Conservation (phyloP, 1,139 yeast species). For the Hanseniaspora gamundiae region DNA sequence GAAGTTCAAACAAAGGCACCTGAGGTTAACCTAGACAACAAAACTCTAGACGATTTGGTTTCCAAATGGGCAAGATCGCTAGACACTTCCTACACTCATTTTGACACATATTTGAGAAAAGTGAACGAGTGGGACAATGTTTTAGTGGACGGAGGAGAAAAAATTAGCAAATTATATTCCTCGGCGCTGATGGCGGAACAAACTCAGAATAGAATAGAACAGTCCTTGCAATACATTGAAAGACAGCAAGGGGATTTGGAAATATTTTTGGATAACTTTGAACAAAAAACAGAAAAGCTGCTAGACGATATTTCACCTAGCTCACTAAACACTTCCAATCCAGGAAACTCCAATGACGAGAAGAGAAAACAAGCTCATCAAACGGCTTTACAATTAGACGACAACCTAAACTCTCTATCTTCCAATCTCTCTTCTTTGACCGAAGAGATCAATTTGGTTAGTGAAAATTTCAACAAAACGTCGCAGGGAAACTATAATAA, state of each 20-base stretch:
- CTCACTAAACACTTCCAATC: slow-evolving; percentile 17
- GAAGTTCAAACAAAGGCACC: slow-evolving; percentile 30
- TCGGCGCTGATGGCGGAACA: slow-evolving; percentile 79
- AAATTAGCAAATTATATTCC: slow-evolving; percentile 63
- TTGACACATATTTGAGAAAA: slow-evolving; percentile 64
- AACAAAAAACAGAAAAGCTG: slow-evolving; percentile 63
- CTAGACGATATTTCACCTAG: slow-evolving; percentile 29
- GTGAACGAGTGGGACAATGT: slow-evolving; percentile 79
- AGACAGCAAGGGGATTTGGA: slow-evolving; percentile 91
- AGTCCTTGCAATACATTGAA: slow-evolving; percentile 72
- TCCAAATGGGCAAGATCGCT: slow-evolving; percentile 88
- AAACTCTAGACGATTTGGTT: slow-evolving; percentile 84
- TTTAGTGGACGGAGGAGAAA: slow-evolving; percentile 75
- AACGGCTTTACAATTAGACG: slow-evolving; percentile 77
- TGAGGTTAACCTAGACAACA: slow-evolving; percentile 74
- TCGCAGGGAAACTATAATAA: slow-evolving; percentile 31
- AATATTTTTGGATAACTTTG: slow-evolving; percentile 69
- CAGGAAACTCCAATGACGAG: slow-evolving; percentile 19
- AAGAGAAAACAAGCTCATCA: slow-evolving; percentile 85
- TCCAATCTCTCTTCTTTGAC: slow-evolving; percentile 65
- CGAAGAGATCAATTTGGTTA: slow-evolving; percentile 75
- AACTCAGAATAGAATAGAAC: slow-evolving; percentile 76
- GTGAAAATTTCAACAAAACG: slow-evolving; percentile 65
- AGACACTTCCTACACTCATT: slow-evolving; percentile 58
- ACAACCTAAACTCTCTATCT: slow-evolving; percentile 67